phyloP scores from a whole-genome alignment of 176 grass and related monocot genomes.

The Bothriochloa decipiens region DNA sequence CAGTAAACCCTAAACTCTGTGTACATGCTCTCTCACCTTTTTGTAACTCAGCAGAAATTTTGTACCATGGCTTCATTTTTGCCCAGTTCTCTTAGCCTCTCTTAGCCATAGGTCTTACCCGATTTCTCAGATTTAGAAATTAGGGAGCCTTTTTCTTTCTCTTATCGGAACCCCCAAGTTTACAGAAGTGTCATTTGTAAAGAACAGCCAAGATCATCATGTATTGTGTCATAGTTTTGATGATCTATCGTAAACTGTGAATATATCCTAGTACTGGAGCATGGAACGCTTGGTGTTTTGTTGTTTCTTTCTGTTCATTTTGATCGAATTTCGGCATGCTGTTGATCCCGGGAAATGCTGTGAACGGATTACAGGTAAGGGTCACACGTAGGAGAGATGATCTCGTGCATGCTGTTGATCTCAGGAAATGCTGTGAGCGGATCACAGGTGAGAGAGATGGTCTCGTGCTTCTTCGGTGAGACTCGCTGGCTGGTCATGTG shows the following conservation, averaged over 20 bases:
- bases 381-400: not conserved
- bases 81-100: conserved; percentile 14
- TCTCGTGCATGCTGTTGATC: not conserved
- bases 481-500: too few species aligned
- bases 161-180: conserved; percentile 41
- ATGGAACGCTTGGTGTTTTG: not conserved
- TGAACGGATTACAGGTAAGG: too few species aligned
- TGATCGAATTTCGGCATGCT: not conserved
- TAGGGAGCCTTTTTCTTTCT: conserved; percentile 39
- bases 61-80: conserved; percentile 35
- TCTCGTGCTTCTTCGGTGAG: too few species aligned
- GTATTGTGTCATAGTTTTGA: not conserved
- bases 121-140: conserved; percentile 50
- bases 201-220: conserved; percentile 43
- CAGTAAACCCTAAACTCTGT: conserved; percentile 29
- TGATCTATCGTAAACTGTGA: not conserved
- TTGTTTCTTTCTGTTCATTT: not conserved
- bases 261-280: not conserved
- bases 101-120: conserved; percentile 50
- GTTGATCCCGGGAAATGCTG: not conserved
- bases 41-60: conserved; percentile 46
- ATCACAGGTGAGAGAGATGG: too few species aligned
- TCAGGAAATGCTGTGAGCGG: not conserved
- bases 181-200: conserved; percentile 66
- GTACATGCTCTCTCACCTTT: conserved; percentile 50